Base-by-base conservation (phyloP, 345 rosid genomes). In the Sonneratia alba region DNA sequence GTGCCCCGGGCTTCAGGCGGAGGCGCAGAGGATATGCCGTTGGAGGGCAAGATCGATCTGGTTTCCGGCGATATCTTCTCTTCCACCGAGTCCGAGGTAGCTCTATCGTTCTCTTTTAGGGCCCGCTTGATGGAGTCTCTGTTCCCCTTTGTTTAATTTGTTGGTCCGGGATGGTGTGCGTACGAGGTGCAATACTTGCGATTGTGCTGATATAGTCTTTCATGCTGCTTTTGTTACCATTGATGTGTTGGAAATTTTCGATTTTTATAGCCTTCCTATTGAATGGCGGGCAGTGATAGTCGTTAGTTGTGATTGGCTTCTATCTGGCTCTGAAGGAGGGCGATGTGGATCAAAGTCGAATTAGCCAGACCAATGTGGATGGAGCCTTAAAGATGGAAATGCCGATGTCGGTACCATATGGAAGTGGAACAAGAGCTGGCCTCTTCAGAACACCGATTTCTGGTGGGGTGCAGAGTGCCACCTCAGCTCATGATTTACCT, bases 401-500 rank as follows among this genome's bases (percentile, higher is more conserved):
- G 57, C 82, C 85, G 75, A 76, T 79, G 66, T n/a, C 67, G n/a
- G 73, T 76, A 61, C 85, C 85, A 36, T 83, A 83, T n/a, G 81
- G 88, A 71, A 93, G 92, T 43, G 97, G 97, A 81, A 83, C 85
- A 15, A 83, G 98, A 74, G 85, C 97, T 48, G 97, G 97, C 49
- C 97, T 92, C 73, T 95, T 92, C 79, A 85, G 99, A 77, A 95
- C 99, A 16, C 99, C 99, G 9, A 95, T 92, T 74, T 92, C 99
- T 7, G 99, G 99, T 79, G 99, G 99, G 71, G 99, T 95, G 72
- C 99, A 92, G 77, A 95, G 88, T 68, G 99, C 98, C 70, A 92
- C 99, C 47, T 95, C 99, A 3, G 98, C 91, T 59, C 99, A 95
- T 79, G 94, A 94, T 64, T 84, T 95, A 76, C 98, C 94, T 71